Evolutionary conservation across 2,329 filamentous ascomycete species (phyloP), one percentile per base, ranked within the genome.

Genomic region (Teratosphaeria zuluensis): DNA sequence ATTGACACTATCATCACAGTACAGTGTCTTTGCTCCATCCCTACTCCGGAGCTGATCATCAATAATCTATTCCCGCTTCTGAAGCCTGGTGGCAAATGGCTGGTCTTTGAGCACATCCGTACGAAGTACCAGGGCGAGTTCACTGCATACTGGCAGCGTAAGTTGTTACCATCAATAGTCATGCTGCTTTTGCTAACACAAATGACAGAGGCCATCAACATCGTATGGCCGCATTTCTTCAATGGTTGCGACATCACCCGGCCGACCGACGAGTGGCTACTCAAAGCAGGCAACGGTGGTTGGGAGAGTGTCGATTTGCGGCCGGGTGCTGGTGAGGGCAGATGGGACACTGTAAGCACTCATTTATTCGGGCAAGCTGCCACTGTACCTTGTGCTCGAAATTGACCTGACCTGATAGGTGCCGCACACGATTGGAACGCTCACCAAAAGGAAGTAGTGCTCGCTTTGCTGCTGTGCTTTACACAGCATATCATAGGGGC

Each of bases 1-100:
- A 76, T 84, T 60, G 81, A 86, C 54, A 78, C 78, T 14, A 80
- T 87, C 58, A 81, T 87, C 53, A 80, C 81, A 2, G 72, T 86
- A 30, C 74, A 86, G 57, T 85, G 83, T 57, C 75, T 87, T 33
- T 87, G 84, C 74, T 82, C 81, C 64, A 84, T 87, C 55, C 84
- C 84, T 0, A 78, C 83, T 2, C 83, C 82, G 3, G 73, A 81
- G 65, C 72, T 74, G 63, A 82, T 85, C 60, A 78, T 84, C 60
- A 71, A 70, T 58, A 77, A 80, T 62, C 69, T 87, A 32, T 85
- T 85, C 68, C 71, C 75, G 33, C 78, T 80, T 56, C 74, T 87
- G 60, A 85, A 83, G 71, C 79, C 81, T 4, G 84, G 84, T 4
- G 84, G 84, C 0, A 73, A 79, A 42, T 86, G 83, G 83, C 83